phyloP scores from a whole-genome alignment of 805 yeast genomes.

The Zygoascus flipseniorum region DNA sequence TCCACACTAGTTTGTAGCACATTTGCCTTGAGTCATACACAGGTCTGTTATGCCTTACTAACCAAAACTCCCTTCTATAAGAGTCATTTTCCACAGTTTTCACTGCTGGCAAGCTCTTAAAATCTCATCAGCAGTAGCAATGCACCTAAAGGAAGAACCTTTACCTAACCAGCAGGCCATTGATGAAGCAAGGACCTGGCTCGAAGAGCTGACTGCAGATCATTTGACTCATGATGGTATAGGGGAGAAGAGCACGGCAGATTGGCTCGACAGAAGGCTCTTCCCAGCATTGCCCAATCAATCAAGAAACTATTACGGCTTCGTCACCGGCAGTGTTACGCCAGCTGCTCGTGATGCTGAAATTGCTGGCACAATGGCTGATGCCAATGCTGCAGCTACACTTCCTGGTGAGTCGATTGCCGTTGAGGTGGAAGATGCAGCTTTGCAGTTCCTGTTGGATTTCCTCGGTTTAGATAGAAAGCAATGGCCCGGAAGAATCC shows the following conservation, averaged over 20 bases:
- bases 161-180: background rate
- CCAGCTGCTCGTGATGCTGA: slow-evolving; percentile 22
- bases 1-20: no score
- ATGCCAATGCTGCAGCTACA: slow-evolving; percentile 12
- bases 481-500: slow-evolving; percentile 10
- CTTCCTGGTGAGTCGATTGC: slow-evolving; percentile 11
- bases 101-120: no score
- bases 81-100: no score
- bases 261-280: slow-evolving; percentile 1
- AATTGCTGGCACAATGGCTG: slow-evolving; percentile 12
- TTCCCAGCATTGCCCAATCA: slow-evolving; percentile 16
- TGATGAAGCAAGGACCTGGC: background rate
- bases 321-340: slow-evolving; percentile 20
- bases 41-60: no score
- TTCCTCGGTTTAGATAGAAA: slow-evolving; percentile 10
- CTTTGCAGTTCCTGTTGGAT: slow-evolving; percentile 13
- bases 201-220: background rate
- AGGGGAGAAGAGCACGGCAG: background rate
- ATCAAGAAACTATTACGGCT: slow-evolving; percentile 15
- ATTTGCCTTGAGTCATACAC: no score
- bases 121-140: background rate
- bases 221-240: background rate
- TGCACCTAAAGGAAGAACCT: background rate
- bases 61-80: no score
- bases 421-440: slow-evolving; percentile 7